phyloP scores from a whole-genome alignment of 2,329 filamentous ascomycete species.

The Neonectria neomacrospora region DNA sequence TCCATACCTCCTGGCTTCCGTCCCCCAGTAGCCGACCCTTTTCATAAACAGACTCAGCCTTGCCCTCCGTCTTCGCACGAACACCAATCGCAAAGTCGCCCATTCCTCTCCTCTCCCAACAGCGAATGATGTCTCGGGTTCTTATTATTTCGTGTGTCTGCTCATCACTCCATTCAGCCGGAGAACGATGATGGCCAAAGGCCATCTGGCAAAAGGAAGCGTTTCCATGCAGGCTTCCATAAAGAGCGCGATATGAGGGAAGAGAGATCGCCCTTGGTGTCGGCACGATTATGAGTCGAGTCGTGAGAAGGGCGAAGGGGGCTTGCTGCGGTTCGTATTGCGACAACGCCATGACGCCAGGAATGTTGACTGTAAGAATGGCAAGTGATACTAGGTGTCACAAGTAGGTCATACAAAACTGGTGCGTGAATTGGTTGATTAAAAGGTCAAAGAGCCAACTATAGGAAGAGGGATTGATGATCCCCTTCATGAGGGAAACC shows the following conservation, averaged over 20 bases:
- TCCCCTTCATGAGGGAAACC: too few species aligned
- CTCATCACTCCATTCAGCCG: slow-evolving; percentile 27
- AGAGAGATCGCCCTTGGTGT: slow-evolving; percentile 26
- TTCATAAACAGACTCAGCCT: not conserved
- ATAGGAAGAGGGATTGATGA: too few species aligned
- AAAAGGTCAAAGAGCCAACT: too few species aligned
- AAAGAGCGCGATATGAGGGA: slow-evolving; percentile 24
- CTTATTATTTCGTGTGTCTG: slow-evolving; percentile 19
- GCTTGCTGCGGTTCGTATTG: too few species aligned
- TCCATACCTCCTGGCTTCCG: not conserved
- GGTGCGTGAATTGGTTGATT: too few species aligned
- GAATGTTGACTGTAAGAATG: not conserved
- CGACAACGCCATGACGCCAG: not conserved
- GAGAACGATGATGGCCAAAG: slow-evolving; percentile 24
- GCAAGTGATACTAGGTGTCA: too few species aligned
- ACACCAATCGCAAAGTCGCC: slow-evolving; percentile 37
- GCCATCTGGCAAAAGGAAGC: slow-evolving; percentile 28
- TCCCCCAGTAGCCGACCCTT: not conserved
- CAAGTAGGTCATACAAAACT: too few species aligned
- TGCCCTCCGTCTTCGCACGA: not conserved
- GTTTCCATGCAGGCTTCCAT: slow-evolving; percentile 27
- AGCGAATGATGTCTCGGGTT: slow-evolving; percentile 14
- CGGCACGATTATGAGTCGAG: slow-evolving; percentile 29
- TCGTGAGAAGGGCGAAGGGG: not conserved
- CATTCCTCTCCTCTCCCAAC: slow-evolving; percentile 30